Conservation (phyloP, 2,329 filamentous ascomycete genomes). For the Alternaria conjuncta region DNA sequence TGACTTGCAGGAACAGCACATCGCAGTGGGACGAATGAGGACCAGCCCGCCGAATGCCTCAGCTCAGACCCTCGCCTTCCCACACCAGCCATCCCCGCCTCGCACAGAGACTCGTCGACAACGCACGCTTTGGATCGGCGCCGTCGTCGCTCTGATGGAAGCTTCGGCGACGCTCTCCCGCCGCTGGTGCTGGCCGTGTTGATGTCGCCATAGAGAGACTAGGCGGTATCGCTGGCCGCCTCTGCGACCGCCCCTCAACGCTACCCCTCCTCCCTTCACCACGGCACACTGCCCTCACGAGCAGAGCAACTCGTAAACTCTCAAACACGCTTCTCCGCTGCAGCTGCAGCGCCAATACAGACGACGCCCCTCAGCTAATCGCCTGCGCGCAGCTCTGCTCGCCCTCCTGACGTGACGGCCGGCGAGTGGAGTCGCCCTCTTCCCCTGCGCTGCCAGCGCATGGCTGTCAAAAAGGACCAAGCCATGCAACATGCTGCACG, state of each 20-base stretch:
- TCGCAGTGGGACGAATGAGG: constrained; percentile 22
- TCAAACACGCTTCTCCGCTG: constrained; percentile 13
- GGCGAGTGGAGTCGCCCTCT: constrained; percentile 25
- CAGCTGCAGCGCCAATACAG: constrained; percentile 6
- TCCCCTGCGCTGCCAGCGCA: constrained; percentile 16
- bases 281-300: constrained; percentile 4
- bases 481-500: constrained; percentile 28
- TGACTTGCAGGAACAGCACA: constrained; percentile 36
- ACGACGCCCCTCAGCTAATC: constrained; percentile 20
- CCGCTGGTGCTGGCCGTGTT: background rate
- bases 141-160: constrained; percentile 4
- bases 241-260: constrained; percentile 25
- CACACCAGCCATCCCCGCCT: constrained; percentile 23
- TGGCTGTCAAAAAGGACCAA: constrained; percentile 34
- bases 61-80: constrained; percentile 13
- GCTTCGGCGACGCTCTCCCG: constrained; percentile 8
- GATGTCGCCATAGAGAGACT: background rate
- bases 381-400: constrained; percentile 16
- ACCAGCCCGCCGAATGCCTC: constrained; percentile 26
- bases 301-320: constrained; percentile 1
- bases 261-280: background rate
- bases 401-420: constrained; percentile 28
- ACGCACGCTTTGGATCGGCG: constrained; percentile 18
- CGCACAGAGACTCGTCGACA: constrained; percentile 23
- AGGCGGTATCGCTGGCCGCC: constrained; percentile 20